A percentile compares a stretch with the other conserved stretches of the same genome.
phyloP scores from a whole-genome alignment of 2,329 filamentous ascomycete genomes.

The Geoglossum cookeanum region DNA sequence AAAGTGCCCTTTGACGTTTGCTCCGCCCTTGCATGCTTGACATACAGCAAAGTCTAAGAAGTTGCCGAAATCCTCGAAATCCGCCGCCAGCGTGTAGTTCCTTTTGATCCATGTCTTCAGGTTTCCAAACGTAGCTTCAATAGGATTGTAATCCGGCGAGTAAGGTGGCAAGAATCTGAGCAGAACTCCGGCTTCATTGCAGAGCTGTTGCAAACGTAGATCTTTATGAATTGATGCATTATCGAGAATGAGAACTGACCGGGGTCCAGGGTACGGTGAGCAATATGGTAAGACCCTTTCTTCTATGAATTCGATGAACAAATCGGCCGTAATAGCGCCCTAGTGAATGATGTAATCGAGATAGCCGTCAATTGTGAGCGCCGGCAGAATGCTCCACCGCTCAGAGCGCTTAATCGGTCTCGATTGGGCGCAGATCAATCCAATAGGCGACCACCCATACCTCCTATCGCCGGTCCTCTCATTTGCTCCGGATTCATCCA shows the following conservation, averaged over 20 bases:
- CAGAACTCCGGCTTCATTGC: not conserved
- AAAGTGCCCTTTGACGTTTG: not conserved
- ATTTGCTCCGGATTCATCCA: too few species aligned
- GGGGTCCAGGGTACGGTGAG: too few species aligned
- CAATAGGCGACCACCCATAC: not conserved
- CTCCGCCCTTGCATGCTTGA: not conserved
- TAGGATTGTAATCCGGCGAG: too few species aligned
- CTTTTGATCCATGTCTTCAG: too few species aligned
- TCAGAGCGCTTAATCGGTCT: not conserved
- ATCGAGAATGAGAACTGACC: too few species aligned
- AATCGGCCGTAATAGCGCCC: not conserved
- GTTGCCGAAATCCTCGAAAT: too few species aligned
- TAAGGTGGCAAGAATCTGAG: slow-evolving; percentile 2
- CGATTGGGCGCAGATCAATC: not conserved
- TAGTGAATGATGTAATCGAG: not conserved
- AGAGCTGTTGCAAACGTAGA: not conserved
- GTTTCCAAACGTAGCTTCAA: too few species aligned
- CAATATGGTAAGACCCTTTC: too few species aligned
- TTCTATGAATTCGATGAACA: not conserved
- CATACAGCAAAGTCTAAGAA: not conserved
- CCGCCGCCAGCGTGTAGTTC: too few species aligned
- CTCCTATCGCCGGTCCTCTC: too few species aligned
- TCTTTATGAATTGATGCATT: too few species aligned
- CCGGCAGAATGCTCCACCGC: not conserved
- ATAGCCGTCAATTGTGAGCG: slow-evolving; percentile 6